Evolutionary conservation across 148 eudicot genomes (phyloP).

Genomic region (Polygonum maritimum): DNA sequence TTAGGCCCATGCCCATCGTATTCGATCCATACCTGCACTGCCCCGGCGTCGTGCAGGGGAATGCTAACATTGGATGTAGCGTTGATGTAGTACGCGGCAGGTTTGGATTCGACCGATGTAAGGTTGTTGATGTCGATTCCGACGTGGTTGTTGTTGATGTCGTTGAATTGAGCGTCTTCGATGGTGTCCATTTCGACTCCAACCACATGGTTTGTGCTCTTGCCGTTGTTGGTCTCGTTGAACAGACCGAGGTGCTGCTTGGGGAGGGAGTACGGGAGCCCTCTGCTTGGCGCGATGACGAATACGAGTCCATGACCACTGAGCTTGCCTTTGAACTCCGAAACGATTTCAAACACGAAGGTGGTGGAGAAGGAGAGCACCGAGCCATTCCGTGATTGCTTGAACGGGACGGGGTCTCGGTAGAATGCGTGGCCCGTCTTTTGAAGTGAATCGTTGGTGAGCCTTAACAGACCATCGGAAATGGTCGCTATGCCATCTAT

Average conservation of each 20-base stretch:
- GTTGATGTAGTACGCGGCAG: constrained; percentile 6
- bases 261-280: constrained; percentile 25
- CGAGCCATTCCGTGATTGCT: constrained; percentile 6
- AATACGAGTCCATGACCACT: background rate
- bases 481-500: background rate
- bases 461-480: constrained; percentile 19
- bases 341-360: background rate
- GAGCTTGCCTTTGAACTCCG: background rate
- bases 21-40: constrained; percentile 19
- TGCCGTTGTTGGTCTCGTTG: constrained; percentile 14
- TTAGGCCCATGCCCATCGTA: constrained; percentile 14
- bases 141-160: constrained; percentile 31
- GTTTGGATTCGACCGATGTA: constrained; percentile 7
- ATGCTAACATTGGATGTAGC: background rate
- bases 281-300: constrained; percentile 19
- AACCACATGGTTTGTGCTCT: constrained; percentile 20
- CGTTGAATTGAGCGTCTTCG: constrained; percentile 17
- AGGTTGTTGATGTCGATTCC: constrained; percentile 32
- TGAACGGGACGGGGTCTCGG: constrained; percentile 16
- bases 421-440: constrained; percentile 35
- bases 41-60: background rate
- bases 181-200: constrained; percentile 41
- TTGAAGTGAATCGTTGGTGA: constrained; percentile 24
- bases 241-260: constrained; percentile 29
- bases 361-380: background rate